Percentiles rank a stretch among this genome's conserved stretches.
Evolutionary conservation across 441 rosid genomes (phyloP).

Genomic region (Kokia cookei): DNA sequence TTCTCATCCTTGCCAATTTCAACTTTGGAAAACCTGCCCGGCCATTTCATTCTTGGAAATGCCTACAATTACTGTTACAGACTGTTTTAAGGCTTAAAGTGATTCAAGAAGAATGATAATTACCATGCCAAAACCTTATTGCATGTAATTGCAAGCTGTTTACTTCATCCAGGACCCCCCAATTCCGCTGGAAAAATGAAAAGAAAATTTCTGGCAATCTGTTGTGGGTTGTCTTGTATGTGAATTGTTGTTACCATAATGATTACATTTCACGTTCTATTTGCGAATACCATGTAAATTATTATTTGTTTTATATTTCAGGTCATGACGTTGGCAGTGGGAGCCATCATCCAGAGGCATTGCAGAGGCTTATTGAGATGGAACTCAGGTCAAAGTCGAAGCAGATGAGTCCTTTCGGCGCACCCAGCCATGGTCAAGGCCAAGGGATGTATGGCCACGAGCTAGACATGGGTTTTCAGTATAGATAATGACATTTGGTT

Average conservation of each 20-base stretch:
- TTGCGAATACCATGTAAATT: neutral
- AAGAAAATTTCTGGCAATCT: neutral
- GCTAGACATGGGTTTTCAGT: slow-evolving; percentile 70
- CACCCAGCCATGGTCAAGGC: slow-evolving; percentile 51
- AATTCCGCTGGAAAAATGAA: neutral
- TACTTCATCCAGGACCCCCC: neutral
- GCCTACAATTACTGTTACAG: neutral
- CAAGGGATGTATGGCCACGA: slow-evolving; percentile 33
- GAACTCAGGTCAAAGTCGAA: slow-evolving; percentile 64
- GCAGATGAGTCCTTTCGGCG: slow-evolving; percentile 43
- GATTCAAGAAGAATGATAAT: neutral
- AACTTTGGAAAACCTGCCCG: neutral
- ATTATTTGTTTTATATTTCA: slow-evolving; percentile 21
- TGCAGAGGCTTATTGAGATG: slow-evolving; percentile 78
- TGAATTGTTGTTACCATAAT: neutral
- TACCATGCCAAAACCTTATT: neutral
- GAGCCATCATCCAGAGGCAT: slow-evolving; percentile 57
- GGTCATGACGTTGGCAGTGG: slow-evolving; percentile 45
- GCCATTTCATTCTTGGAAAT: neutral
- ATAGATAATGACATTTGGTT: slow-evolving; percentile 34
- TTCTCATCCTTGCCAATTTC: neutral
- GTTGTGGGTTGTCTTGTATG: neutral
- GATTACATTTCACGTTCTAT: neutral
- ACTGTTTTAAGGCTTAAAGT: neutral
- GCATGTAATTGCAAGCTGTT: neutral